Base-by-base conservation (phyloP, 148 eudicot genomes). In the Cornus suecica region DNA sequence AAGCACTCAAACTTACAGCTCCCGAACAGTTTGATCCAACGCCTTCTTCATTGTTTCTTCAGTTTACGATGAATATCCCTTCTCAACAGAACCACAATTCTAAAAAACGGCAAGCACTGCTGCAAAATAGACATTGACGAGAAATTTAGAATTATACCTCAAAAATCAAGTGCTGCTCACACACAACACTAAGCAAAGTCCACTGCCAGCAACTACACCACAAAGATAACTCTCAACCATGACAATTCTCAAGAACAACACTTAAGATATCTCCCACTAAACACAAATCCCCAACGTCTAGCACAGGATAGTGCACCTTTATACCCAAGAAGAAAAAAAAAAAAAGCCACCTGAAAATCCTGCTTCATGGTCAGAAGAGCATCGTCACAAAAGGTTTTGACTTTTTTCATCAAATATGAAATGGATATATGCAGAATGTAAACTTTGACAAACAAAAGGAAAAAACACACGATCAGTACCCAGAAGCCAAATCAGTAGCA, bases 11-110 rank as follows among this genome's bases (percentile, higher is more conserved):
- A 91, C 99, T 86, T 83, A 95, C 99, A 95, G 73, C 77, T 95
- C 99, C 73, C 99, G 86, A 60, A 95, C 89, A 74, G 97, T 95
- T 87, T 93, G 97, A 85, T 83, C 97, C 73, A 95, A 84, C 3
- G 94, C 97, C 91, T 95, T 95, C 90, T 93, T 95, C 97, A 92
- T 90, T 73, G 89, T 79, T 78, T 18, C 64, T 62, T 76, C 30
- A 72, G 76, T 67, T 37, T 31, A 66, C 41, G 73, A 70, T 70
- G 70, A 22, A 15, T 65, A 62, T 66, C 69, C 65, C 78, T 74
- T 74, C 74, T 70, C 83, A 76, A 64, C 77, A 48, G 69, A 64
- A 67, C 11, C 29, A 68, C 52, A 65, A 48, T 37, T 37, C 27
- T 22, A 34, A 10, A 26, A 26, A 11, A 27, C 24, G 41, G 30